Evolutionary conservation across 768 basidiomycete species (phyloP).

Genomic region (Rhodotorula kratochvilovae): DNA sequence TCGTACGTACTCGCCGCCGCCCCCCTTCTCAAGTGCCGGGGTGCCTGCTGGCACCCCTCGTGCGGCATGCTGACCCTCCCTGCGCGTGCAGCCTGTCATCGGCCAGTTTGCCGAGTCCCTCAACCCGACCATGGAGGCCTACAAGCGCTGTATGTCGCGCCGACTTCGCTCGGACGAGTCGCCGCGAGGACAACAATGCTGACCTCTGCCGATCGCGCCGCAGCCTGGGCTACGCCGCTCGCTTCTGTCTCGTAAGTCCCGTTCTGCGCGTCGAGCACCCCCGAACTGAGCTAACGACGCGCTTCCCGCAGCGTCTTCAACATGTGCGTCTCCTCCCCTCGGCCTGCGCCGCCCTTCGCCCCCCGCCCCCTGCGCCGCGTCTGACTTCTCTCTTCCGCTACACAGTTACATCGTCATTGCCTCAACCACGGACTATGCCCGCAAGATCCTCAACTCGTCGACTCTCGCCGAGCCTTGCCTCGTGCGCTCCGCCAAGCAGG

Average conservation of each 20-base stretch:
- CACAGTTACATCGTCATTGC: slow-evolving; percentile 98
- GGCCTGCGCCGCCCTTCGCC: neutral
- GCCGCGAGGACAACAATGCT: neutral
- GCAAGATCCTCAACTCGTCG: slow-evolving; percentile 95
- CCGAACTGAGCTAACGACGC: neutral
- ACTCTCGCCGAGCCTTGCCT: slow-evolving; percentile 88
- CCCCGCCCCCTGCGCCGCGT: neutral
- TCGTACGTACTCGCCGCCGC: slow-evolving; percentile 15
- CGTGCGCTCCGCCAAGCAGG: slow-evolving; percentile 80
- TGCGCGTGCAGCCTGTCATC: slow-evolving; percentile 63
- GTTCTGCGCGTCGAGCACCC: neutral
- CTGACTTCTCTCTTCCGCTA: neutral
- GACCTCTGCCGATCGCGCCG: slow-evolving; percentile 32
- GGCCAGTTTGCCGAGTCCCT: slow-evolving; percentile 88
- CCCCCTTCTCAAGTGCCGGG: neutral
- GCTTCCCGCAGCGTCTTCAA: slow-evolving; percentile 68
- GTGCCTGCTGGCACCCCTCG: too few species aligned
- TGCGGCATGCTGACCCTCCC: neutral
- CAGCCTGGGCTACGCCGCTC: slow-evolving; percentile 84
- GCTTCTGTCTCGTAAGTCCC: slow-evolving; percentile 64
- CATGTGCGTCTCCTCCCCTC: slow-evolving; percentile 60
- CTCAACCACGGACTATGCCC: slow-evolving; percentile 82
- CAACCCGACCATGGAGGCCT: slow-evolving; percentile 83
- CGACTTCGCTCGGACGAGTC: neutral
- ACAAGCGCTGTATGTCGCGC: slow-evolving; percentile 54